Base-by-base conservation (phyloP, 768 basidiomycete species). In the Termitomyces bulborhizus region DNA sequence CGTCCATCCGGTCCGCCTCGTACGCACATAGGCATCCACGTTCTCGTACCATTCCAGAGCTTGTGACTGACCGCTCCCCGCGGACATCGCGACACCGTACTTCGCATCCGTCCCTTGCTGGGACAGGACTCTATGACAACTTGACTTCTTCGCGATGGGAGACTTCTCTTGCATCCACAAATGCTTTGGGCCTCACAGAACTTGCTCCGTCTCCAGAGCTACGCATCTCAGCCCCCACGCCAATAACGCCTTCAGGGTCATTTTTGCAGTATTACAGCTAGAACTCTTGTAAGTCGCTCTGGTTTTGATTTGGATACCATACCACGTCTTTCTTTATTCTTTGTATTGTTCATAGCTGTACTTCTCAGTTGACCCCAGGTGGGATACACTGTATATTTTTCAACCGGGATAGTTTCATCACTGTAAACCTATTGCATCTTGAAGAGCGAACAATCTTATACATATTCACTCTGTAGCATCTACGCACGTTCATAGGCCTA, bases 161-260 rank as follows among this genome's bases (percentile, higher is more conserved):
- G 16, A 43, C 29, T 29, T 3, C 51, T 39, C 34, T 49, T 26
- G 16, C 41, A 16, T 42, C 34, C 16, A 50, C 24, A 1, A 59
- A 60, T 15, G 56, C 56, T 24, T 46, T 60, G 18, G 59, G 59
- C 15, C 37, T 60, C 21, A 56, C 37, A 15, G 56, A 60, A 26
- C 45, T 54, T 45, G 8, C 44, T 13, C 18, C 40, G 11, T 55
- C 59, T 2, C 39, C 47, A 26, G 59, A 54, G 29, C 53, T 46
- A 3, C 39, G 36, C 26, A 60, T 60, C 40, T 60, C 59, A 54
- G 59, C 59, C 15, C 59, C 59, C 18, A 52, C 55, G 27, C 55
- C 59, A 0, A 37, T 52, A 27, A 44, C 29, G 34, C 53, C 59
- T 46, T 51, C 59, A 4, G 26, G 50, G 21, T 37, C 47, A 6